Evolutionary conservation across 176 grass and related monocot species (phyloP), one percentile per base, ranked within the genome.

Genomic region (Musa acuminata): DNA sequence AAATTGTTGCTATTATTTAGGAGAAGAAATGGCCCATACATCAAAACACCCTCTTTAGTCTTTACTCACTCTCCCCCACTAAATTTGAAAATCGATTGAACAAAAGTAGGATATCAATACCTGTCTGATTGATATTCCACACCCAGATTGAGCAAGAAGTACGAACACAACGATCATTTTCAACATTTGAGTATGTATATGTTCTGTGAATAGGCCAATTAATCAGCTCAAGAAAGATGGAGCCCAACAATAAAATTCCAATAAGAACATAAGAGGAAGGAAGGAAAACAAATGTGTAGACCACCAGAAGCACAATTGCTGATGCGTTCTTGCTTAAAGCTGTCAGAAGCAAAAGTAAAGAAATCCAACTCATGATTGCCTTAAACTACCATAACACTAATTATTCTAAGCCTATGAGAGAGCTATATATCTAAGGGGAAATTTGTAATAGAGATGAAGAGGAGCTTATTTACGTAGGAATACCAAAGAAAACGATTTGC

Each of bases 391-490:
- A 43, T 43, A 43, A 5, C 35, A 43, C 35, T 43, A 43, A 6
- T 43, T 43, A 43, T 43, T 43, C 35, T 43, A 43, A 43, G 35
- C 35, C 35, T 6, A 43, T 43, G 35, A 43, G 35, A 43, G 35
- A 43, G 35, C 35, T 43, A 55, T 78, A 82, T 21, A 59, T 75
- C 9, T 70, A 83, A 53, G 81, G 79, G 80, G 80, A 93, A 23
- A 75, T 79, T 7, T 73, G 81, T 72, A 81, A 74, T 4, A 79
- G 85, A 49, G 82, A 64, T 12, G 89, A 82, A 9, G 86, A 82
- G 29, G 69, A 72, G 65, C 89, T 91, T 17, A 81, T 71, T 73
- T 85, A 88, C 16, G 75, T 78, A 74, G 74, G 48, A 70, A 50
- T 11, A 10, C 13, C 14, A 69, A 86, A 23, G 74, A 81, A 26